Conservation (phyloP, 225 moss, liverwort and hornwort species). For the Lunularia cruciata region DNA sequence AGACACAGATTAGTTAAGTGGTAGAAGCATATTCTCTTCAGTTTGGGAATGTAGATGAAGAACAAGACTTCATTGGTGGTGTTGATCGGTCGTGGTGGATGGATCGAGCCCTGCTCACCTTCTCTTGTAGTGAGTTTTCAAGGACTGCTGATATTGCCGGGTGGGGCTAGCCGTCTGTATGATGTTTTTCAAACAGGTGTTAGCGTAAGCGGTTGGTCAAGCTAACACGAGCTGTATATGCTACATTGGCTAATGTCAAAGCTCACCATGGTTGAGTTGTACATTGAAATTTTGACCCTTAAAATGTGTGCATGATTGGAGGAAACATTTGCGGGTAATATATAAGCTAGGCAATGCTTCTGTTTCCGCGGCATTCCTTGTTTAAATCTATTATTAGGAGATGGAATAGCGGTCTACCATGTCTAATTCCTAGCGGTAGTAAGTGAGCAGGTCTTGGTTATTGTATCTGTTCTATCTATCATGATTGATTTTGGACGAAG, state of each 20-base stretch:
- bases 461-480: no score
- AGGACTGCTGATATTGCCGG: constrained; percentile 1
- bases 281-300: constrained; percentile 14
- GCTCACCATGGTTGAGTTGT: constrained; percentile 21
- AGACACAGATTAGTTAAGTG: constrained; percentile 24
- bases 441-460: no score
- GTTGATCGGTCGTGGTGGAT: constrained; percentile 14
- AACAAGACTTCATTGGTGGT: constrained; percentile 10
- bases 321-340: no score
- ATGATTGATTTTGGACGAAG: no score
- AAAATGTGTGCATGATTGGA: background rate
- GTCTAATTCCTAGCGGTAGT: no score
- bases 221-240: constrained; percentile 19
- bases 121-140: constrained; percentile 18
- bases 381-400: no score
- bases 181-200: constrained; percentile 11
- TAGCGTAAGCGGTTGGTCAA: constrained; percentile 11
- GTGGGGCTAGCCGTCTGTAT: constrained; percentile 18
- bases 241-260: constrained; percentile 22
- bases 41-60: constrained; percentile 2
- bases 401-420: no score
- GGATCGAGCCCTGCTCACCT: constrained; percentile 4
- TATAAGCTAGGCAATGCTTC: no score
- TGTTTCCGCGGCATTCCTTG: no score
- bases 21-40: constrained; percentile 2